Conservation (phyloP, 805 yeast species). For the Barnettozyma populi region DNA sequence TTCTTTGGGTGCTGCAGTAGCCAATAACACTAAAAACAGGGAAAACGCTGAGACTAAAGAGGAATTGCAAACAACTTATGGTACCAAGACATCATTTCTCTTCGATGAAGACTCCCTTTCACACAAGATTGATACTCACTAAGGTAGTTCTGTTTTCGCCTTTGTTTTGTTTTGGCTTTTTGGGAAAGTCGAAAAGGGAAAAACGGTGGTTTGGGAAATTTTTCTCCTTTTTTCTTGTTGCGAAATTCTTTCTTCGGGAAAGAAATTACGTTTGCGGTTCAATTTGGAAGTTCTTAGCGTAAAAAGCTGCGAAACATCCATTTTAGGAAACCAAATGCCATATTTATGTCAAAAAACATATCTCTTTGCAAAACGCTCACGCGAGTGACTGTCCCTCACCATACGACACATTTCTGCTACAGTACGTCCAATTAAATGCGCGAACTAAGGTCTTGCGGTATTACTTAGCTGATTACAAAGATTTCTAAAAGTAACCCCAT, state of each 20-base stretch:
- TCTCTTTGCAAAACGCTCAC: not conserved
- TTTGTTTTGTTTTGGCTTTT: conserved; percentile 2
- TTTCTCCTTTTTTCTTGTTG: not conserved
- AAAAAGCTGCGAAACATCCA: not conserved
- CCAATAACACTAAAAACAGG: not conserved
- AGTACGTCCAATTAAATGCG: too few relatives aligned
- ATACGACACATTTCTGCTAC: too few relatives aligned
- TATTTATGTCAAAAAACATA: not conserved
- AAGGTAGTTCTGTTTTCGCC: not conserved
- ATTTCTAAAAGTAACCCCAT: not conserved
- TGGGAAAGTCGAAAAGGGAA: conserved; percentile 7
- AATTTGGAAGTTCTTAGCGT: not conserved
- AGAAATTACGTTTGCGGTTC: not conserved
- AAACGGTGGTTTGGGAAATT: conserved; percentile 8
- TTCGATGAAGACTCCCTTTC: not conserved
- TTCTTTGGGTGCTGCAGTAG: not conserved
- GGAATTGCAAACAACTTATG: too few relatives aligned
- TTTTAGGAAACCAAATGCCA: not conserved
- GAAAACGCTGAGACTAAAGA: not conserved
- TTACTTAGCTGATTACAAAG: not conserved
- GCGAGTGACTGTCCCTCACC: too few relatives aligned
- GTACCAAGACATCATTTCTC: not conserved
- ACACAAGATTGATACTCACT: not conserved
- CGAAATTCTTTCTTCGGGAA: not conserved
- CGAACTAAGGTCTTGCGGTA: not conserved